Conservation (phyloP, 2,329 filamentous ascomycete genomes). For the Aspergillus luchuensis region DNA sequence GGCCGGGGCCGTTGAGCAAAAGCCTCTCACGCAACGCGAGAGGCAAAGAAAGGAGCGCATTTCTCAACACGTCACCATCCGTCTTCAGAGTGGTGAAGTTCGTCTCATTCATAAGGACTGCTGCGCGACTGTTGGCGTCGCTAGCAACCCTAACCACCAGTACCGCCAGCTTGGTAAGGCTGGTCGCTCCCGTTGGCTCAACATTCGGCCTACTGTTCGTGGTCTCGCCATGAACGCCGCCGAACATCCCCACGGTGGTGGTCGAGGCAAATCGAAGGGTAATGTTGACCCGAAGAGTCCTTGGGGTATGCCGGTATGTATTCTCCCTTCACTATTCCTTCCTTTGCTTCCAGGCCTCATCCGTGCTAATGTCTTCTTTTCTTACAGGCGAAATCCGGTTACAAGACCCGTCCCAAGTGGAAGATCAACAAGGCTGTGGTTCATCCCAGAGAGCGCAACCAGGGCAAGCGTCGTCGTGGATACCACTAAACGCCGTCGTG, state of each 20-base stretch:
- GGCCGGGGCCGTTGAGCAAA: conserved; percentile 30
- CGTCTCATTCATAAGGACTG: conserved; percentile 87
- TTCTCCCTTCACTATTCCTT: conserved; percentile 7
- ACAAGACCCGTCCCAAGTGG: conserved; percentile 86
- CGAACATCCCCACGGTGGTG: conserved; percentile 98
- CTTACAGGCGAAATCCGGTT: conserved; percentile 59
- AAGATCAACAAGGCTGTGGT: conserved; percentile 94
- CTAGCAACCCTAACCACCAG: conserved; percentile 90
- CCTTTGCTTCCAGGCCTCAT: conserved; percentile 13
- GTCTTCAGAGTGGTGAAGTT: conserved; percentile 89
- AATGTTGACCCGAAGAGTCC: conserved; percentile 92
- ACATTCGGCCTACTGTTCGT: conserved; percentile 91
- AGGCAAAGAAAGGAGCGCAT: conserved; percentile 56
- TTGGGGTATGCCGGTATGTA: conserved; percentile 89
- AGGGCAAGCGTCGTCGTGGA: conserved; percentile 77
- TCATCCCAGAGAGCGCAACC: conserved; percentile 78
- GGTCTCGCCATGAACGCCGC: conserved; percentile 99
- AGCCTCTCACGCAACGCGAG: conserved; percentile 41
- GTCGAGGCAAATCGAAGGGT: conserved; percentile 98
- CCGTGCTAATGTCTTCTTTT: conserved; percentile 16
- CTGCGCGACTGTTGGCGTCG: conserved; percentile 89
- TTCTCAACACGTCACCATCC: conserved; percentile 77
- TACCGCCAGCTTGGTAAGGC: conserved; percentile 93
- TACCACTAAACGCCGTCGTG: conserved; percentile 52
- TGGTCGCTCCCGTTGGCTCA: conserved; percentile 88